Evolutionary conservation across 768 basidiomycete genomes (phyloP).

Genomic region (Tylopilus vinaceipallidus): DNA sequence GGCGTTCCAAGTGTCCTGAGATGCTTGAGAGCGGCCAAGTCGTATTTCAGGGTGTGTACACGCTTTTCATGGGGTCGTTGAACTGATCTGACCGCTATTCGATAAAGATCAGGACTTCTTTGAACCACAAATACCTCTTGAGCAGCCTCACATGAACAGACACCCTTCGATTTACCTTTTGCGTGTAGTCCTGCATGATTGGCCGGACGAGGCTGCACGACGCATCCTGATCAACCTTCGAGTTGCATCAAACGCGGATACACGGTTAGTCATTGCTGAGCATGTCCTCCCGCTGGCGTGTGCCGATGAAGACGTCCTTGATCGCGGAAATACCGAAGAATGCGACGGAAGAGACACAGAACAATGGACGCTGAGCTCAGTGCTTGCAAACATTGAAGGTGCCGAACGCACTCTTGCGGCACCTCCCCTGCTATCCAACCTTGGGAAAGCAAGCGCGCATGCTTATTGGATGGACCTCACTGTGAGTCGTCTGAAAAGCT

Average conservation of each 20-base stretch:
- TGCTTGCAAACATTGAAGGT: slow-evolving; percentile 46
- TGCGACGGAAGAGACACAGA: not conserved
- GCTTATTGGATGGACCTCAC: slow-evolving; percentile 72
- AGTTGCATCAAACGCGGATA: slow-evolving; percentile 37
- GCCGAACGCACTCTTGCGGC: slow-evolving; percentile 53
- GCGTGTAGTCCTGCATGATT: slow-evolving; percentile 74
- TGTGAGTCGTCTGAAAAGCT: slow-evolving; percentile 34
- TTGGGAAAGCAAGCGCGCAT: slow-evolving; percentile 66
- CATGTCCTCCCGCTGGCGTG: slow-evolving; percentile 71
- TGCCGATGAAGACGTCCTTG: slow-evolving; percentile 40
- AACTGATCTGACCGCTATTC: not conserved
- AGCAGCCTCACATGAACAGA: slow-evolving; percentile 27
- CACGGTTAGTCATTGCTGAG: slow-evolving; percentile 68
- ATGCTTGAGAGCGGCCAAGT: slow-evolving; percentile 53
- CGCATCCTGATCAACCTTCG: slow-evolving; percentile 47
- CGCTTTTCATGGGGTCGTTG: not conserved
- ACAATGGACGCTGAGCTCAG: slow-evolving; percentile 29
- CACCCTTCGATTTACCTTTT: slow-evolving; percentile 65
- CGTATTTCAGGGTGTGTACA: slow-evolving; percentile 45
- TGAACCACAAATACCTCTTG: slow-evolving; percentile 48
- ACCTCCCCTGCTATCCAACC: slow-evolving; percentile 65
- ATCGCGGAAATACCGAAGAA: slow-evolving; percentile 6
- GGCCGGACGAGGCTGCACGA: slow-evolving; percentile 59
- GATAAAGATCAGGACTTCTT: slow-evolving; percentile 72
- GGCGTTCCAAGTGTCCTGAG: slow-evolving; percentile 58